Base-by-base conservation (phyloP, 2,329 filamentous ascomycete species). In the Cryphonectria radicalis region DNA sequence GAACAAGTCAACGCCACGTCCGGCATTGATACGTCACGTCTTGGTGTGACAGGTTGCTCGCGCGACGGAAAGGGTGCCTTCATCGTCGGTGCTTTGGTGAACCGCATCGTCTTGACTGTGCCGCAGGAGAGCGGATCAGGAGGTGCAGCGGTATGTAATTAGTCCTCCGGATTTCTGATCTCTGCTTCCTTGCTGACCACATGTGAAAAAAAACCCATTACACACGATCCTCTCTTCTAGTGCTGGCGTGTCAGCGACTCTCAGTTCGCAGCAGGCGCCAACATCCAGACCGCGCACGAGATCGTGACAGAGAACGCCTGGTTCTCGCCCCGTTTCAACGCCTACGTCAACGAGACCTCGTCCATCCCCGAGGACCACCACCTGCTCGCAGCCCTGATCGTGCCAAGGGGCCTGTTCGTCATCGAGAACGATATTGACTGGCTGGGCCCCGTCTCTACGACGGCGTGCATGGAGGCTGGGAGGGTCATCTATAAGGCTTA, bases 41-140 rank as follows among this genome's bases (percentile, higher is more conserved):
- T 88, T 28, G 89, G 87, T 64, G 88, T 90, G 1, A 90, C 88
- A 19, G 89, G 89, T 6, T 91, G 89, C 82, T 90, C 87, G 68
- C 86, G 89, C 57, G 89, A 90, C 79, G 89, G 88, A 70, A 91
- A 91, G 80, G 89, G 89, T 17, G 88, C 89, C 42, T 85, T 91
- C 73, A 82, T 90, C n/a, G 86, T 85, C 5, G 88, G 88, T 22
- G 88, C 89, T 2, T 82, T 90, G 32, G 87, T 88, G 72, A 77
- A 82, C 68, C 87, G 89, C 59, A 88, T 91, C 72, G 87, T 86
- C 25, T 83, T 91, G 46, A 89, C 87, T 19, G 83, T 91, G 50
- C 88, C 89, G 0, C 88, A 91, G 77, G 88, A 91, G 79, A 89
- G 87, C 8, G 89, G 89, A 28, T 86, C 88, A 0, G 89, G 89